Base-by-base conservation (phyloP, 495 filamentous ascomycete genomes). In the Aspergillus bridgeri region DNA sequence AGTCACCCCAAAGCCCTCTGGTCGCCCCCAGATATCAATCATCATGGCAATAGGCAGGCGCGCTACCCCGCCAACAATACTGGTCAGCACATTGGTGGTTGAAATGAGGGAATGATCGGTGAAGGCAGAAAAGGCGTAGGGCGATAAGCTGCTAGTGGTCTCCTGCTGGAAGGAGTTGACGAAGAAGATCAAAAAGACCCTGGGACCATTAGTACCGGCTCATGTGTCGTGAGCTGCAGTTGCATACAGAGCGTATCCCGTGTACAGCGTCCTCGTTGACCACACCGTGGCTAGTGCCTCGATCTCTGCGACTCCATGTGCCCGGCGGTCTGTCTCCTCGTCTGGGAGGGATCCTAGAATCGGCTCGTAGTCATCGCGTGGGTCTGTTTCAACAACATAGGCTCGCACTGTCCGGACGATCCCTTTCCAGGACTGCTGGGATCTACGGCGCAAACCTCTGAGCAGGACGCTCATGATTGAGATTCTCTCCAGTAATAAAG, bases 41-140 rank as follows among this genome's bases (percentile, higher is more conserved):
- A 86, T 69, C 69, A 86, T 86, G 53, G 84, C 84, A 20, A 86
- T 69, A 2, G 83, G 74, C 25, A 86, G 73, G 60, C 83, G 84
- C 54, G 75, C 81, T 53, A 86, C 79, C 52, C 86, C 55, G 17
- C 53, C 54, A 25, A 59, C 56, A 38, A 69, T 53, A 46, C 63
- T 60, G 8, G 49, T 51, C 33, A 66, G 47, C 24, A 63, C 59
- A 24, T 57, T 63, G 2, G 59, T 52, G 5, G 55, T 60, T 4
- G 65, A 59, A 15, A 58, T 60, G 8, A 69, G 64, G 1, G 64
- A 63, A 24, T 69, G 66, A 18, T 61, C 18, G 9, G 22, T 42
- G 38, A 66, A 69, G 3, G 53, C 53, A 27, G 64, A 66, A 20
- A 47, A 54, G 29, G 60, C 54, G 27, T 54, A 64, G 6, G 58